Conservation (phyloP, 1,284 basidiomycete genomes). For the Sanghuangporus sanghuang region DNA sequence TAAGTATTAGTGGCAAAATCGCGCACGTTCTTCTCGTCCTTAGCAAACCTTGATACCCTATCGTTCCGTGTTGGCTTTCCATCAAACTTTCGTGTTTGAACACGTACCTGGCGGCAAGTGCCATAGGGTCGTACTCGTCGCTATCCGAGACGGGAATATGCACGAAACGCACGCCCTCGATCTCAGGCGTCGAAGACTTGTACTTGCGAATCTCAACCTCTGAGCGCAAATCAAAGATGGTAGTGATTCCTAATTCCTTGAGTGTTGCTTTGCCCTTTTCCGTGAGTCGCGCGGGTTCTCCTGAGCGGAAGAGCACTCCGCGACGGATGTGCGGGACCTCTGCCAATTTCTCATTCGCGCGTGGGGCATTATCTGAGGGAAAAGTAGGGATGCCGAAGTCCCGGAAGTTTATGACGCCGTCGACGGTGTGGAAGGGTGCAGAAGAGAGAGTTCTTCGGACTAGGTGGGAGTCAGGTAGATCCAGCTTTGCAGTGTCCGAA, state of each 20-base stretch:
- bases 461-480: constrained; percentile 1
- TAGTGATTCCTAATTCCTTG: constrained; percentile 30
- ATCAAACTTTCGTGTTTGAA: background rate
- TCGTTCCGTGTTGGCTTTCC: background rate
- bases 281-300: constrained; percentile 35
- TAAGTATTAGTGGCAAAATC: background rate
- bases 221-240: constrained; percentile 38
- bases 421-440: constrained; percentile 36
- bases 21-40: constrained; percentile 28
- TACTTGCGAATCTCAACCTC: constrained; percentile 32
- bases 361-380: constrained; percentile 9
- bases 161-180: constrained; percentile 31
- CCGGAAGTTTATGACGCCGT: constrained; percentile 38
- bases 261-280: constrained; percentile 32
- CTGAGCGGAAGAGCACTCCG: constrained; percentile 35
- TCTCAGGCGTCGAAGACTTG: constrained; percentile 25
- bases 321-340: constrained; percentile 25
- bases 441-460: constrained; percentile 12
- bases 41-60: constrained; percentile 27
- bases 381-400: constrained; percentile 30
- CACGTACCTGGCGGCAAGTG: constrained; percentile 25
- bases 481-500: background rate
- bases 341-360: background rate
- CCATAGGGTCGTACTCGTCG: constrained; percentile 25
- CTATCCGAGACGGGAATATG: constrained; percentile 20